Evolutionary conservation across 768 basidiomycete species (phyloP).

Genomic region (Kwoniella bestiolae): DNA sequence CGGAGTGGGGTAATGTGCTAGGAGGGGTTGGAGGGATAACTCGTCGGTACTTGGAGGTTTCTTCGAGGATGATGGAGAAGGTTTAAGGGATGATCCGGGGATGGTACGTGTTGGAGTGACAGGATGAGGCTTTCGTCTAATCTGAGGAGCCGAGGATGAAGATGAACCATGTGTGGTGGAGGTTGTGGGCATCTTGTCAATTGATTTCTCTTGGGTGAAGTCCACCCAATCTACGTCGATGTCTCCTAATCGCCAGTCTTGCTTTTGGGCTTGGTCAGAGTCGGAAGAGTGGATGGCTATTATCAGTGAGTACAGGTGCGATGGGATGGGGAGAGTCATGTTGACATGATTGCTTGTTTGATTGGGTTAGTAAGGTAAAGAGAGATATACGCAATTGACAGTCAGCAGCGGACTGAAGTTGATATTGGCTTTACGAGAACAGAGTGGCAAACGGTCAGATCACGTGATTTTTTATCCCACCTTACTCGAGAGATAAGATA

Average conservation of each 20-base stretch:
- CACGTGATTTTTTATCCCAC: background rate
- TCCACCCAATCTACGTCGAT: conserved; percentile 53
- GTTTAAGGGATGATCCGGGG: background rate
- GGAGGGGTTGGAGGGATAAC: conserved; percentile 49
- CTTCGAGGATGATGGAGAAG: background rate
- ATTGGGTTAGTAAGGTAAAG: conserved; percentile 5
- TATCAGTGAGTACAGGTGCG: conserved; percentile 30
- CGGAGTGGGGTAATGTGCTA: conserved; percentile 40
- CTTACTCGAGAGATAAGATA: background rate
- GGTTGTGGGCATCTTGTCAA: conserved; percentile 16
- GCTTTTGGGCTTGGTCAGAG: background rate
- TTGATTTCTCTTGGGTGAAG: conserved; percentile 51
- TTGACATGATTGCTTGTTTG: background rate
- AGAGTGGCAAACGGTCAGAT: background rate
- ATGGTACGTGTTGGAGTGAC: background rate
- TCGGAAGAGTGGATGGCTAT: conserved; percentile 22
- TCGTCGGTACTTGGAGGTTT: conserved; percentile 26
- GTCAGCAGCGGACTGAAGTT: too few relatives aligned
- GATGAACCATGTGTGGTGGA: too few relatives aligned
- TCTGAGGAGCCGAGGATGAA: background rate
- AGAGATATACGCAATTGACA: too few relatives aligned
- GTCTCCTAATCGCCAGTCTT: conserved; percentile 49
- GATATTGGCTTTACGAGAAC: background rate
- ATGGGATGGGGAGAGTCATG: conserved; percentile 3
- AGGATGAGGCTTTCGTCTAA: background rate